Base-by-base conservation (phyloP, 345 rosid genomes). In the Populus simonii region DNA sequence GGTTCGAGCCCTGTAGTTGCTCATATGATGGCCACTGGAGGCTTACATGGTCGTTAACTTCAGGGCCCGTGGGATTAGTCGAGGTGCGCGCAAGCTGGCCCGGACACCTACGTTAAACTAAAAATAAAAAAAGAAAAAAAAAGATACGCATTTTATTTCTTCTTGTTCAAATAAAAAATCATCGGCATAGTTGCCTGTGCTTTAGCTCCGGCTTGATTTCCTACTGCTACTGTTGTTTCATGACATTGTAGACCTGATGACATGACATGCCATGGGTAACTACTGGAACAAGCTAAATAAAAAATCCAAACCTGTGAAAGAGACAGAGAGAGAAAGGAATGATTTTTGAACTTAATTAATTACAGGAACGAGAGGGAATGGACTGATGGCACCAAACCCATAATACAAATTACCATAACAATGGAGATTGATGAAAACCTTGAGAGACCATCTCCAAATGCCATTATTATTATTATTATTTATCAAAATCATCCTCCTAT, bases 291-390 rank as follows among this genome's bases (percentile, higher is more conserved):
- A 67, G n/a, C 27, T 47, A 36, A 15, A 20, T 43, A 68, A 79
- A 18, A n/a, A 12, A 18, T 67, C 31, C 65, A 67, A 79, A 65
- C 67, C 27, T 18, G n/a, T 45, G 6, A 43, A 11, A 6, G 16
- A 71, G 22, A 33, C n/a, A 4, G 13, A 29, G 11, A 29, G 11
- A 66, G 68, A 59, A 43, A 29, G 39, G 5, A 17, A 23, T 12
- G 25, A 1, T 22, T 12, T 39, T 69, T 1, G 27, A 27, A 27
- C 27, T 27, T 69, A 27, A 18, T n/a, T n/a, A n/a, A 27, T 27
- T 27, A 16, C 85, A 31, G 47, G 77, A n/a, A 59, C 77, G 76
- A 78, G 82, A 82, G 63, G 62, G 79, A 78, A 39, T 68, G 86
- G 65, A 75, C 39, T 18, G 72, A 25, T 27, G 84, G 77, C 17